Evolutionary conservation across 1,139 yeast genomes (phyloP).

Genomic region (Nadsonia commutata): DNA sequence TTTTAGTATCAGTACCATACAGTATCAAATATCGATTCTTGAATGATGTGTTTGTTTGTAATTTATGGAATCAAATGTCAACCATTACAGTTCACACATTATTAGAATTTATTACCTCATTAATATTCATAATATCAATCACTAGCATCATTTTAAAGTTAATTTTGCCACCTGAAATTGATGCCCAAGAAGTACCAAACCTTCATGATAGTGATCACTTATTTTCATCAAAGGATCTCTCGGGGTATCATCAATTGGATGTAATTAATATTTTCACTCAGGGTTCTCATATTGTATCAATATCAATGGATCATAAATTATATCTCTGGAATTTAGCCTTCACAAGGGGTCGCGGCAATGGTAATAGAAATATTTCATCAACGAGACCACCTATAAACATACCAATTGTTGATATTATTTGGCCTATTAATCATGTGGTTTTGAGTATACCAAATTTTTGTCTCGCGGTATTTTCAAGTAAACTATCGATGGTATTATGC

Average conservation of each 20-base stretch:
- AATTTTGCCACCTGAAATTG: conserved; percentile 14
- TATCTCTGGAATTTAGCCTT: conserved; percentile 61
- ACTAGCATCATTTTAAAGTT: conserved; percentile 25
- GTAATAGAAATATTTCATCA: background rate
- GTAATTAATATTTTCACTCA: conserved; percentile 38
- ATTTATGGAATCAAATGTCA: background rate
- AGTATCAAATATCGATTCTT: background rate
- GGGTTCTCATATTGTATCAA: conserved; percentile 46
- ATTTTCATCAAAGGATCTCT: conserved; percentile 38
- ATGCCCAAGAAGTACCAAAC: conserved; percentile 6
- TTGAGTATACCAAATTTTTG: conserved; percentile 48
- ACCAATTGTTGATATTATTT: conserved; percentile 32
- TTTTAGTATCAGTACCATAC: background rate
- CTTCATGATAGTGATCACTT: conserved; percentile 8
- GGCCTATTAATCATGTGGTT: conserved; percentile 55
- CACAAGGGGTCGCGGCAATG: conserved; percentile 18
- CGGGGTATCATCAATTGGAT: conserved; percentile 46
- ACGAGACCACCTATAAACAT: conserved; percentile 25
- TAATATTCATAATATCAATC: conserved; percentile 28
- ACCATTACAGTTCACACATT: conserved; percentile 16
- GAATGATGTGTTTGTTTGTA: background rate
- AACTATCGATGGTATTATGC: conserved; percentile 11
- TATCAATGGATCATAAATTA: conserved; percentile 60
- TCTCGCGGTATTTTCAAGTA: conserved; percentile 40
- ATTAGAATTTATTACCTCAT: conserved; percentile 30